Percentiles rank a stretch among this genome's conserved stretches.
Conservation (phyloP, 306 rosid species). For the Vigna mungo region DNA sequence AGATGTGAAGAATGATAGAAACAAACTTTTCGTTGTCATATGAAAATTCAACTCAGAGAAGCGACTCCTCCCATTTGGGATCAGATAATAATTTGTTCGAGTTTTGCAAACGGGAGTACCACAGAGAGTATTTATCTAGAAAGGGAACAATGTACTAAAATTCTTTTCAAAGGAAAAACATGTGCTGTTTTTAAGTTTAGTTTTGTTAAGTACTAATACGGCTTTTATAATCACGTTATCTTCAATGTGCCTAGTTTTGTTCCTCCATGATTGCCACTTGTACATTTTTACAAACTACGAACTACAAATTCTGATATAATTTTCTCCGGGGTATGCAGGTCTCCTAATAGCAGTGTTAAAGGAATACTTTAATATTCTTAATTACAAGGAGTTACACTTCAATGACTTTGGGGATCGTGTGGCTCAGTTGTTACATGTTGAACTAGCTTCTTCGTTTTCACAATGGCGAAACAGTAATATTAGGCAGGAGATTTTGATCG, state of each 20-base stretch:
- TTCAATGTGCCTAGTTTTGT: constrained; percentile 18
- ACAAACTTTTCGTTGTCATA: not conserved
- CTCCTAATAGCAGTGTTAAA: constrained; percentile 66
- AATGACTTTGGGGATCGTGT: constrained; percentile 69
- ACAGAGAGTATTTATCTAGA: not conserved
- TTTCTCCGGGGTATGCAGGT: constrained; percentile 48
- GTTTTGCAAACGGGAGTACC: not conserved
- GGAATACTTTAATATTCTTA: constrained; percentile 59
- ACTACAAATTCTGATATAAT: constrained; percentile 16
- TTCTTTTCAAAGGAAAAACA: not conserved
- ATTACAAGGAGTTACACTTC: constrained; percentile 66
- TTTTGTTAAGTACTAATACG: not conserved
- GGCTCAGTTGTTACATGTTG: constrained; percentile 68
- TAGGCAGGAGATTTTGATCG: constrained; percentile 65
- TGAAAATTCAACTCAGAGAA: not conserved
- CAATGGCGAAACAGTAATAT: constrained; percentile 49
- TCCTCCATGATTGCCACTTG: not conserved
- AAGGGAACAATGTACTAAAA: constrained; percentile 8
- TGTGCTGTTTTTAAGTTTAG: not conserved
- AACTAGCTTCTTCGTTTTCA: constrained; percentile 50
- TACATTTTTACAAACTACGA: not conserved
- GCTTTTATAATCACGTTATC: not conserved
- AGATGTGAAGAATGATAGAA: not conserved
- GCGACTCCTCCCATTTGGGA: not conserved
- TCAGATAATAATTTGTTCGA: constrained; percentile 15